Percentiles rank a stretch among this genome's conserved stretches.
Conservation (phyloP, 495 filamentous ascomycete genomes). For the Penicillium bialowiezense region DNA sequence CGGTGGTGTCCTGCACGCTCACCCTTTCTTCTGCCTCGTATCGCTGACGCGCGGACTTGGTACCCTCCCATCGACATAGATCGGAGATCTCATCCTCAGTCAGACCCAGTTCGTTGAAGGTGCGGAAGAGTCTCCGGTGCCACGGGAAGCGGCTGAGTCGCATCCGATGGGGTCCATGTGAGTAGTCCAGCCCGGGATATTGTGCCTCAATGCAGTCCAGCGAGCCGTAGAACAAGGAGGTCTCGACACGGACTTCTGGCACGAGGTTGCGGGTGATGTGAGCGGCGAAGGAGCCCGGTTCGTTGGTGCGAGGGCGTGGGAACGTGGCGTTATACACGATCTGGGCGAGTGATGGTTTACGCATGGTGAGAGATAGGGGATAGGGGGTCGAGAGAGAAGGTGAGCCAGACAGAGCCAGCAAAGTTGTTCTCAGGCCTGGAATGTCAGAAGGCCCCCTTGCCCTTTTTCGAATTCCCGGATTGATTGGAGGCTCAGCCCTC, state of each 20-base stretch:
- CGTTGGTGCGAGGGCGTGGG: constrained; percentile 52
- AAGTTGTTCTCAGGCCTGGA: constrained; percentile 1
- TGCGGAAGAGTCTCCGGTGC: constrained; percentile 78
- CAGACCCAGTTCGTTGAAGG: constrained; percentile 75
- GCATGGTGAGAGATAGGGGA: constrained; percentile 43
- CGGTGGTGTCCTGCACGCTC: constrained; percentile 74
- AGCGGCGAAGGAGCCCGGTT: constrained; percentile 55
- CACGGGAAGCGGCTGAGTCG: constrained; percentile 76
- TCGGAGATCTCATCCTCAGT: constrained; percentile 72
- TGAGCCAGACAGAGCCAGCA: background rate
- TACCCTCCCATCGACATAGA: constrained; percentile 92
- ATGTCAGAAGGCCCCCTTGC: constrained; percentile 5
- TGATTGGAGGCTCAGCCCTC: background rate
- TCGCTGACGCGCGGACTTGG: constrained; percentile 79
- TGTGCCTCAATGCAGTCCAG: constrained; percentile 83
- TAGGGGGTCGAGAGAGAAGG: background rate
- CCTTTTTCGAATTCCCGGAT: constrained; percentile 5
- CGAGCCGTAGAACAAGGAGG: constrained; percentile 79
- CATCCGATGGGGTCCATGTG: constrained; percentile 74
- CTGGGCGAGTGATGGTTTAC: constrained; percentile 54
- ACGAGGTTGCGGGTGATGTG: constrained; percentile 68
- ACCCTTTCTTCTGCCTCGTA: constrained; percentile 77
- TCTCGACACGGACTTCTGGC: constrained; percentile 86
- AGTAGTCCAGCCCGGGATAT: constrained; percentile 89
- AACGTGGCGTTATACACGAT: constrained; percentile 57